These are phyloP conservation scores for Annona cherimola DNA, from an alignment of 164 flowering plant genomes.

Conservation along the genomic window DNA sequence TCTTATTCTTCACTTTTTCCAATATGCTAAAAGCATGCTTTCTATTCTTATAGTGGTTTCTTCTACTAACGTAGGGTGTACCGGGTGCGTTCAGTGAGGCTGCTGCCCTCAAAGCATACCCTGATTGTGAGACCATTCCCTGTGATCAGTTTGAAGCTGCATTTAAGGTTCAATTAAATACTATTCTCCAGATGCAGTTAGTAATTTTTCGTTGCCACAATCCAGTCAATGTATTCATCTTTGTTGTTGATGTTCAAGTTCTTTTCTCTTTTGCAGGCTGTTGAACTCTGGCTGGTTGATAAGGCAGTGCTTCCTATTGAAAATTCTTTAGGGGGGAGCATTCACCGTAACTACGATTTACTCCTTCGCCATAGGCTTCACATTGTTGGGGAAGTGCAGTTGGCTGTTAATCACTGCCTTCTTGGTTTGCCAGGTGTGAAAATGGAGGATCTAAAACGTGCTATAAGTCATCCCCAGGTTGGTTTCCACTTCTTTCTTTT, in stretches of 20 bases:
- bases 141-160: conserved; percentile 67
- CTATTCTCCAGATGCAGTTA: neutral
- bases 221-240: neutral
- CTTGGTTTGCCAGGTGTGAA: conserved; percentile 61
- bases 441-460: conserved; percentile 47
- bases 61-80: conserved; percentile 35
- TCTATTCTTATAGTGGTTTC: conserved; percentile 3
- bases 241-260: neutral
- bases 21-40: neutral
- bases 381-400: conserved; percentile 70
- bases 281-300: conserved; percentile 67
- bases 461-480: conserved; percentile 67
- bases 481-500: neutral
- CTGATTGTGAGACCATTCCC: conserved; percentile 61
- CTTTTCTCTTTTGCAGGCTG: conserved; percentile 41
- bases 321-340: conserved; percentile 61
- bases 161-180: conserved; percentile 38
- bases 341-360: conserved; percentile 66
- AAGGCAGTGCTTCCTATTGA: conserved; percentile 75
- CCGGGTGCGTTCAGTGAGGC: conserved; percentile 61
- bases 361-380: conserved; percentile 71
- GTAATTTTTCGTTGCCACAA: neutral
- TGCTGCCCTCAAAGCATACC: conserved; percentile 66
- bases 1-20: too few species aligned
- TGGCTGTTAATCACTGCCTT: conserved; percentile 55